Evolutionary conservation across 352 stramenopile genomes (phyloP), one percentile per base, ranked within the genome.

Genomic region (Pythium dissotocum): DNA sequence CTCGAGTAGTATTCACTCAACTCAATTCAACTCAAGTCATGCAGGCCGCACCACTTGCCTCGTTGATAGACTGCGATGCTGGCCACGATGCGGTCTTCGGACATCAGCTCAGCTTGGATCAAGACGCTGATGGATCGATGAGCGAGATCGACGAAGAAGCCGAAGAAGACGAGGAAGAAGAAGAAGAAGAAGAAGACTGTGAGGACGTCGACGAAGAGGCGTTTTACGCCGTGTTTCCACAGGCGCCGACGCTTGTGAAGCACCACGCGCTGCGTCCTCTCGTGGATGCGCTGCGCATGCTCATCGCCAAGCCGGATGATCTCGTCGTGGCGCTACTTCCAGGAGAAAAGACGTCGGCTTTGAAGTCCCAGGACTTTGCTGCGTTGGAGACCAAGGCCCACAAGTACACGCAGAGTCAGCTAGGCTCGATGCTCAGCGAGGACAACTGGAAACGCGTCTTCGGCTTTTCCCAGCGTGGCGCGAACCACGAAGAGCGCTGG

Each of bases 231-330:
- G 67, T 73, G 32, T 73, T 73, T 18, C 67, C 67, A 4, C 67
- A 73, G 26, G 67, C 61, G 13, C 40, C 61, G 16, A 63, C 49
- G 26, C 58, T 70, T 3, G 63, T 61, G 24, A 67, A 61, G 52
- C 64, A 77, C 28, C 75, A 82, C 61, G 72, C 56, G 40, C 66
- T 82, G 18, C 63, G 65, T 3, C 79, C 77, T 16, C 66, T 93
- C 13, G 70, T 80, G 32, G 71, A 80, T 18, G 67, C 82, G 54
- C 58, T 93, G 38, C 82, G 78, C 46, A 51, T 51, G 24, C 72
- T 93, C 69, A 72, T 89, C 69, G 71, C 79, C 18, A 63, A 77
- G 21, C 85, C 80, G 13, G 58, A 71, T 6, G 76, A 77, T 53
- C 75, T 93, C 28, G 69, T 93, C 24, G 77, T 70, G 1, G 81